phyloP scores from a whole-genome alignment of 495 filamentous ascomycete genomes.

The Aspergillus carlsbadensis region DNA sequence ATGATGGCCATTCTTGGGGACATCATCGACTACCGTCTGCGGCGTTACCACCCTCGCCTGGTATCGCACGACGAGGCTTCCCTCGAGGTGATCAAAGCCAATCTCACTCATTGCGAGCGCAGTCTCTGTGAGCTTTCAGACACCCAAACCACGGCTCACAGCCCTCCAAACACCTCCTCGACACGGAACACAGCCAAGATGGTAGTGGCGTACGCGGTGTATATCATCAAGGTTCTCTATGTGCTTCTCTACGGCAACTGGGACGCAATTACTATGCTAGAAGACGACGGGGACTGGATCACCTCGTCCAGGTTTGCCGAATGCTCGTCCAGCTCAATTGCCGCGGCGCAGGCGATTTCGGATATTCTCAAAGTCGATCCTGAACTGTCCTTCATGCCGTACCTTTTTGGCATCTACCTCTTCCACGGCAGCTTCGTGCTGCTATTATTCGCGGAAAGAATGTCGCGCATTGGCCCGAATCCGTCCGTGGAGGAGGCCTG shows the following conservation, averaged over 20 bases:
- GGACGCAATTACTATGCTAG: conserved; percentile 58
- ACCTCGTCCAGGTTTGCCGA: conserved; percentile 52
- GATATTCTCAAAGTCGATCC: conserved; percentile 55
- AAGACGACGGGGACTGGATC: conserved; percentile 54
- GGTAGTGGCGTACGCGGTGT: conserved; percentile 30
- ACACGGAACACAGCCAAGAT: not conserved
- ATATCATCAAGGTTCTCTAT: conserved; percentile 59
- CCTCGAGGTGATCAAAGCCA: not conserved
- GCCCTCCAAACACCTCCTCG: not conserved
- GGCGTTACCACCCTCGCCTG: conserved; percentile 74
- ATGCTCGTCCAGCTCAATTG: conserved; percentile 49
- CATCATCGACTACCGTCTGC: conserved; percentile 77
- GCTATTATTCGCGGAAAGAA: conserved; percentile 54
- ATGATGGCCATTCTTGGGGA: conserved; percentile 81
- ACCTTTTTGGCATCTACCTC: conserved; percentile 60
- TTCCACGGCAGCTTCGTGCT: conserved; percentile 59
- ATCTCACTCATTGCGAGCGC: not conserved
- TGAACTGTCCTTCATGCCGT: conserved; percentile 60
- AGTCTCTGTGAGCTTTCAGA: not conserved
- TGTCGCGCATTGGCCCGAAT: conserved; percentile 52
- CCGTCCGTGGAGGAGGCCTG: conserved; percentile 54
- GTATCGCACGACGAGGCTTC: conserved; percentile 31
- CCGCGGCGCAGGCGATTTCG: conserved; percentile 28
- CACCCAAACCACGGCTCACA: not conserved
- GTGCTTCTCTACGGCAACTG: conserved; percentile 58